Base-by-base conservation (phyloP, 2,329 filamentous ascomycete species). In the Cadophora malorum region DNA sequence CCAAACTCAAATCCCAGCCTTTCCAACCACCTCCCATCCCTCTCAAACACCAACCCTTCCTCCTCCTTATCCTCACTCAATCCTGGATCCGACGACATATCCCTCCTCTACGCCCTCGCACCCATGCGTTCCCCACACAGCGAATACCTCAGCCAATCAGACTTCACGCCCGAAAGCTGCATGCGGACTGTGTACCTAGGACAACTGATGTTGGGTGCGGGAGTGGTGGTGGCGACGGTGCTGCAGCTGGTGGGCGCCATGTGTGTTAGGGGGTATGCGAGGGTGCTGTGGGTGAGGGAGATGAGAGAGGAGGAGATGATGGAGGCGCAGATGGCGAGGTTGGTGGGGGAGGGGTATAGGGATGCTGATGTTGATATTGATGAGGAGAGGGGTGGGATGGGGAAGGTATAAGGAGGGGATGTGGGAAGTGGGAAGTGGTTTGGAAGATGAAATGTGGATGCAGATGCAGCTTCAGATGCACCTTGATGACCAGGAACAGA, bases 221-320 rank as follows among this genome's bases (percentile, higher is more conserved):
- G 71, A 14, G 70, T 75, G 3, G 50, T 77, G 10, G 72, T 73
- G 8, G 71, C 69, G 1, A 74, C 72, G 19, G 33, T 76, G 4
- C 47, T 74, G 45, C 76, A 76, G 55, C 69, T 77, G 25, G 73
- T 74, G 14, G 74, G 75, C 21, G 74, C 74, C 7, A 33, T 74
- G n/a, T 63, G 68, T n/a, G 75, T 78, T n/a, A 66, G 74, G 55
- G 74, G 73, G 19, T 77, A 74, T 64, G 75, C 74, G 59, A 73
- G 67, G 58, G 68, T 52, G 33, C 45, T 77, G 0, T 71, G 70
- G 70, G 31, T 68, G 31, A 67, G 64, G 45, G 74, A 75, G 53
- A 62, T 66, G 38, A 66, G 62, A 66, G 59, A 63, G 19, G 67
- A 66, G 52, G 65, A 63, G 60, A 38, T 62, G 50, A 61, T 33